Percentiles rank a stretch among this genome's conserved stretches.
These are phyloP conservation scores for Penicillium odoratum DNA, from an alignment of 495 filamentous ascomycete genomes.

Conservation along the genomic window DNA sequence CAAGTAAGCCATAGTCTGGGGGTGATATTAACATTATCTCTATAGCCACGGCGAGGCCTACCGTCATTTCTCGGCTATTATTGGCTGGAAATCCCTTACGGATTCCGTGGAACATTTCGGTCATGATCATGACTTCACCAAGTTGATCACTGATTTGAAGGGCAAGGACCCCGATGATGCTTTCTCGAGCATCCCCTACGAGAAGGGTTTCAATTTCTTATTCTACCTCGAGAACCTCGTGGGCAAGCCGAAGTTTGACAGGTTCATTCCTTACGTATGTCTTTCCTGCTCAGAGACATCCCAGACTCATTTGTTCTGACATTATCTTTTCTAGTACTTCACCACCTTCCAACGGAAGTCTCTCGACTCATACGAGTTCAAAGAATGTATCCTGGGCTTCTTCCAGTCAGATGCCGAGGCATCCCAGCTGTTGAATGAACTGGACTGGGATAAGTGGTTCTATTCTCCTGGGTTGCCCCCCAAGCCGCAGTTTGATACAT, in stretches of 20 bases:
- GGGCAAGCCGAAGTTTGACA: constrained; percentile 83
- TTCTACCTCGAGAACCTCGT: constrained; percentile 83
- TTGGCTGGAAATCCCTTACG: constrained; percentile 59
- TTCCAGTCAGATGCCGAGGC: constrained; percentile 68
- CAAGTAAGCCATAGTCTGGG: not conserved
- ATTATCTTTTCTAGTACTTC: constrained; percentile 62
- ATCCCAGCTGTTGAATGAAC: constrained; percentile 61
- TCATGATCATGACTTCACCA: constrained; percentile 85
- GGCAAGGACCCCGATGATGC: constrained; percentile 94
- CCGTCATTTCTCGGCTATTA: constrained; percentile 91
- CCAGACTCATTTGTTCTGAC: constrained; percentile 1
- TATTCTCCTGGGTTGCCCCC: constrained; percentile 82
- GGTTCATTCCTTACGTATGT: constrained; percentile 81
- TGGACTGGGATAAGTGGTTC: constrained; percentile 90
- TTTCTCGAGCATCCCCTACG: constrained; percentile 78
- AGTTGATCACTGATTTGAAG: constrained; percentile 80
- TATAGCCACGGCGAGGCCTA: constrained; percentile 71
- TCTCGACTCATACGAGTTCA: constrained; percentile 91
- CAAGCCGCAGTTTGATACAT: constrained; percentile 87
- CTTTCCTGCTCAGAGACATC: not conserved
- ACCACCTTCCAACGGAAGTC: constrained; percentile 75
- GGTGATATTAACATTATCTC: constrained; percentile 7
- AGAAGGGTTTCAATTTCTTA: constrained; percentile 77
- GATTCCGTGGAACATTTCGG: constrained; percentile 79
- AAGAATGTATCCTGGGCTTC: constrained; percentile 79